Evolutionary conservation across 2,329 filamentous ascomycete genomes (phyloP), one percentile per base, ranked within the genome.

Genomic region (Hymenoscyphus fraxineus): DNA sequence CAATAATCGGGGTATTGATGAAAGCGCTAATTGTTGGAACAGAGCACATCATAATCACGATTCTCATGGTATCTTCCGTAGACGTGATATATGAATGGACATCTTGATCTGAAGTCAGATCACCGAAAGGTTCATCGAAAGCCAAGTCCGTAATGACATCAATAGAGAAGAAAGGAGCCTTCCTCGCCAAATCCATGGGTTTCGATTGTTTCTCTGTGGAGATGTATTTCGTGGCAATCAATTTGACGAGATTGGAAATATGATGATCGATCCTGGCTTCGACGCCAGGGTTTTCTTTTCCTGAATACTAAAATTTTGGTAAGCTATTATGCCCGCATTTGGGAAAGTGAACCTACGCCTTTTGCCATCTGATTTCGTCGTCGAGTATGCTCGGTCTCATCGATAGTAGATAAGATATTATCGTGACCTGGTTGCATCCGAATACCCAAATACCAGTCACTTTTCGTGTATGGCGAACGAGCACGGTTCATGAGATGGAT

Each of bases 81-180:
- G 15, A 77, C 76, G 0, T 85, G 68, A 68, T 80, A 81, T 31
- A 82, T 82, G 66, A 84, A 83, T 0, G 78, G 5, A 54, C 19
- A 27, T 54, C 47, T 27, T 54, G n/a, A 13, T 54, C 47, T 1
- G 47, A 54, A 54, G 22, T 22, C 12, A 54, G 22, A 27, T 54
- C 47, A 5, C 47, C 47, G n/a, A 54, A 54, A 12, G 47, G 71
- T 62, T 80, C 13, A 10, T 83, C 83, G 16, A 84, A 80, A 0
- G 81, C 81, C 22, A 85, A 73, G 44, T 83, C 78, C 13, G 80
- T 81, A 56, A 86, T 83, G 4, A 82, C 81, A 62, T 86, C 84
- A 0, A 86, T 74, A 0, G 83, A 80, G 61, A 85, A 83, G 75
- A 79, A 84, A 27, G 81, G 79, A 2, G 80, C 78, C 67, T 83